These are phyloP conservation scores for Daedaleopsis nitida DNA, from an alignment of 768 basidiomycete species.

Conservation along the genomic window DNA sequence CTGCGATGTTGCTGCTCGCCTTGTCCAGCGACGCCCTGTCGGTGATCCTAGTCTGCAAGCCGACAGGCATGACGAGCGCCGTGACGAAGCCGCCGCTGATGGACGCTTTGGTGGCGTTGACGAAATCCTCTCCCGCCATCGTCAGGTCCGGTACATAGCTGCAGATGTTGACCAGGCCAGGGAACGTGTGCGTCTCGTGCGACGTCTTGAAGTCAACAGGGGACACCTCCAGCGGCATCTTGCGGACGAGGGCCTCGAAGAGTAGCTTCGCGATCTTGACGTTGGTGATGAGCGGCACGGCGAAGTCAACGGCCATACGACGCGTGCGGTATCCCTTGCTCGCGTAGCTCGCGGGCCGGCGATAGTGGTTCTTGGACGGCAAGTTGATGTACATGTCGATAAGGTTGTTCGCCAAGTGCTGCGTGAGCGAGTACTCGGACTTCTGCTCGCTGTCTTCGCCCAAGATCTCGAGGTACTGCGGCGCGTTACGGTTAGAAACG, in stretches of 20 bases:
- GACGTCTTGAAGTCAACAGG: conserved; percentile 93
- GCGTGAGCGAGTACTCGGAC: conserved; percentile 95
- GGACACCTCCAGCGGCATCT: conserved; percentile 88
- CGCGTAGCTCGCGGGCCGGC: conserved; percentile 94
- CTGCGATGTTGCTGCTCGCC: conserved; percentile 63
- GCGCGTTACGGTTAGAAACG: not conserved
- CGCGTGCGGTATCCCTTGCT: conserved; percentile 97
- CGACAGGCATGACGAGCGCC: conserved; percentile 75
- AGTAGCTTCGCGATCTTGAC: conserved; percentile 98
- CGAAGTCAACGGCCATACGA: conserved; percentile 99
- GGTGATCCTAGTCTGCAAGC: conserved; percentile 59
- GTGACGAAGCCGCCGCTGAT: conserved; percentile 91
- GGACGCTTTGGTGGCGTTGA: conserved; percentile 74
- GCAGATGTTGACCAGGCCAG: conserved; percentile 87
- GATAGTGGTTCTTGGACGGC: conserved; percentile 96
- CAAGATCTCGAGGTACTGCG: conserved; percentile 86
- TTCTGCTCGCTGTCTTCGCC: conserved; percentile 83
- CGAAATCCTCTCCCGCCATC: conserved; percentile 58
- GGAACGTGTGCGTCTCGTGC: conserved; percentile 86
- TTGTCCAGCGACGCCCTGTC: conserved; percentile 69
- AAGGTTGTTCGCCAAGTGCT: conserved; percentile 94
- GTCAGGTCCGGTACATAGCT: conserved; percentile 81
- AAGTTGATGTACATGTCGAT: conserved; percentile 99
- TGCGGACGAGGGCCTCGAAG: conserved; percentile 89
- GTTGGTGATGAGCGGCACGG: conserved; percentile 95